Base-by-base conservation (phyloP, 192 early-diverging fungal species). In the Ambispora gerdemannii region DNA sequence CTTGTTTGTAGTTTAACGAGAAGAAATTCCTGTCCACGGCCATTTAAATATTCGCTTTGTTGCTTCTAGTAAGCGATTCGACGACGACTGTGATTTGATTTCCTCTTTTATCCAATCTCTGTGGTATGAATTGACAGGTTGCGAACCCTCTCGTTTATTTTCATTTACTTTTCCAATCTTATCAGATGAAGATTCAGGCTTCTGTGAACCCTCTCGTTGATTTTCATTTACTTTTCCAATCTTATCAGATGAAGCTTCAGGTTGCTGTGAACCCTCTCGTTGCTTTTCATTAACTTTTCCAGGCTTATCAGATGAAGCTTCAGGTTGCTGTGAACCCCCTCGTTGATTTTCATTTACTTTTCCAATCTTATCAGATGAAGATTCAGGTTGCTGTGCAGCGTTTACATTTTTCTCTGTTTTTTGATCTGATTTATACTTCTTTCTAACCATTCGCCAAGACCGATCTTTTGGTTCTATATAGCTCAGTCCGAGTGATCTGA, bases 401-500 rank as follows among this genome's bases (percentile, higher is more conserved):
- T 43, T 43, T 43, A 6, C 7, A 6, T 43, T 43, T 10, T 10
- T 43, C 15, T 43, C 38, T n/a, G n/a, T n/a, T n/a, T n/a, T n/a
- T n/a, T n/a, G n/a, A n/a, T n/a, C n/a, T n/a, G n/a, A n/a, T n/a
- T 43, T 43, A 10, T 10, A 43, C 15, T 43, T 15, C 38, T 15
- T 43, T 43, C 15, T 43, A 10, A 43, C 38, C 38, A 15, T 6
- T 6, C 15, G 6, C 38, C 38, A 43, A 43, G 7, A 43, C 38
- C 38, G 38, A 43, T 43, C 38, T 28, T 67, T 24, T 3, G 65
- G 65, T 35, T 50, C 11, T 30, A 38, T 52, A 51, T 67, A 67
- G 3, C 24, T 43, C 43, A 67, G 19, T 17, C 2, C 43, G 3
- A 67, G 19, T 30, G 17, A 0, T 19, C n/a, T 50, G 43, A 67